Conservation (phyloP, 176 grass and related monocot species). For the Raddia distichophylla region DNA sequence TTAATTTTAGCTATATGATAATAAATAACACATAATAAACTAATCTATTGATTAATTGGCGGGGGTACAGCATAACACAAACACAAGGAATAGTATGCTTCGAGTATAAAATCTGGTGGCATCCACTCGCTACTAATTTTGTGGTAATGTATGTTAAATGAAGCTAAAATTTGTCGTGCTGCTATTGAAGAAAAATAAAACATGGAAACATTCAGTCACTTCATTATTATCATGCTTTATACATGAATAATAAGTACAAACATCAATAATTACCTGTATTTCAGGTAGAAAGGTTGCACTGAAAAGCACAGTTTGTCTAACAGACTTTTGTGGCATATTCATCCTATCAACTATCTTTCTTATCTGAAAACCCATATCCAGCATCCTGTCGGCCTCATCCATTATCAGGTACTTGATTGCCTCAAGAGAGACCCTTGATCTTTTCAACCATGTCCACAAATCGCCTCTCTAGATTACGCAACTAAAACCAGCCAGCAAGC, state of each 20-base stretch:
- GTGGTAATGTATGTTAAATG: neutral
- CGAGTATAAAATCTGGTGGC: neutral
- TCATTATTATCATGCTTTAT: neutral
- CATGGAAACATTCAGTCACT: neutral
- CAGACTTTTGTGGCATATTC: constrained; percentile 63
- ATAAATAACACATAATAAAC: neutral
- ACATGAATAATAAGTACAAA: neutral
- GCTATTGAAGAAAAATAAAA: constrained; percentile 25
- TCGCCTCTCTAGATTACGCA: too few species aligned
- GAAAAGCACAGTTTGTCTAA: constrained; percentile 86
- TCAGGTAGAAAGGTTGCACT: constrained; percentile 85
- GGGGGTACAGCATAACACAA: neutral
- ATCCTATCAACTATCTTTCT: constrained; percentile 75
- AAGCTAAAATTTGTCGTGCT: neutral
- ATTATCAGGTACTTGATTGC: too few species aligned
- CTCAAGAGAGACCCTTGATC: too few species aligned
- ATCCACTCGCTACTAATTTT: constrained; percentile 1
- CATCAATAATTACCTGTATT: constrained; percentile 58
- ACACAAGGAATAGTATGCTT: neutral
- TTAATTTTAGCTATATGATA: too few species aligned
- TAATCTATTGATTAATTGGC: neutral
- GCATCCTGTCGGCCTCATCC: constrained; percentile 89
- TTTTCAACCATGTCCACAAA: too few species aligned
- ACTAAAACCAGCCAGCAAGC: too few species aligned
- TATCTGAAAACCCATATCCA: constrained; percentile 98